Conservation (phyloP, 495 filamentous ascomycete species). For the Tuber microsphaerosporum region DNA sequence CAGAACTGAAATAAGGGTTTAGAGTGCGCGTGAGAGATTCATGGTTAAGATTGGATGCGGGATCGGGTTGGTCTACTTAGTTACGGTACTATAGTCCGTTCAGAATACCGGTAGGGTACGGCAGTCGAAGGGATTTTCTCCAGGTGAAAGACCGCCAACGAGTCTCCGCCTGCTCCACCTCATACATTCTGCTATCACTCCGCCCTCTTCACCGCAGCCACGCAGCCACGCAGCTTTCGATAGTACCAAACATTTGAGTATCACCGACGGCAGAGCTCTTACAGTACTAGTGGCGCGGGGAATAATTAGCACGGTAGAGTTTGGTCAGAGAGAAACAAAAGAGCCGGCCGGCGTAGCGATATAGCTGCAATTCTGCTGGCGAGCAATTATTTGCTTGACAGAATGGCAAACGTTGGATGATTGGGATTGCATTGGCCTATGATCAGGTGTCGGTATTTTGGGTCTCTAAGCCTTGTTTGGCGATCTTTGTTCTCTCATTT, state of each 20-base stretch:
- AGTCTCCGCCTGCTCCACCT: background rate
- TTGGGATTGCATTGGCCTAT: background rate
- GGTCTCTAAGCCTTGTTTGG: background rate
- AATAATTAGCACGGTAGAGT: background rate
- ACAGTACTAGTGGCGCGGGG: background rate
- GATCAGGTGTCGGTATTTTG: background rate
- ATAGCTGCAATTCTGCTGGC: background rate
- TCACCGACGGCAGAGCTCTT: background rate
- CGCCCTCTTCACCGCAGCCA: constrained; percentile 3
- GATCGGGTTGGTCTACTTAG: background rate
- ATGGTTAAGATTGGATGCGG: background rate
- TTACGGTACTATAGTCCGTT: background rate
- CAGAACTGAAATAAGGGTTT: background rate
- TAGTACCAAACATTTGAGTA: background rate
- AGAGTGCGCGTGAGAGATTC: background rate
- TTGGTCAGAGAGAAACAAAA: background rate
- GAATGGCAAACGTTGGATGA: background rate
- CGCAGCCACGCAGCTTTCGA: background rate
- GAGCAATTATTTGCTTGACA: background rate
- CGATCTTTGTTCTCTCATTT: background rate
- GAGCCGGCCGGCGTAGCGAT: background rate
- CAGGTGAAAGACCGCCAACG: background rate
- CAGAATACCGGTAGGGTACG: background rate
- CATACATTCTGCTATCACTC: background rate
- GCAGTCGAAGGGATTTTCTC: background rate